A percentile compares a stretch with the other conserved stretches of the same genome.
Conservation (phyloP, 805 yeast species). For the Spathaspora girioi region DNA sequence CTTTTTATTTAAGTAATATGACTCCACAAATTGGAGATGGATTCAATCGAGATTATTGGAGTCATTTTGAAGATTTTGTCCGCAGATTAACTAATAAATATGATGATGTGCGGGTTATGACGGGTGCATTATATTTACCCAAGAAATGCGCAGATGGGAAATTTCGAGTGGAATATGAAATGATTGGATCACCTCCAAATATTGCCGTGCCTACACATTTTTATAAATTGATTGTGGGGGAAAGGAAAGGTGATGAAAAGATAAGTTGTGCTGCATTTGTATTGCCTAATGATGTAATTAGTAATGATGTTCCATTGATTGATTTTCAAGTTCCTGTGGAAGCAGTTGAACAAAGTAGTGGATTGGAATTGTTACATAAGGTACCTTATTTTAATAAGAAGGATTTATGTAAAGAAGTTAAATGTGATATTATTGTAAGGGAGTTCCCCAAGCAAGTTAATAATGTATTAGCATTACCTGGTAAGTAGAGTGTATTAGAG, state of each 20-base stretch:
- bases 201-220: slow-evolving; percentile 98
- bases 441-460: slow-evolving; percentile 57
- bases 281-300: slow-evolving; percentile 79
- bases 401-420: slow-evolving; percentile 74
- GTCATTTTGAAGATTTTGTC: slow-evolving; percentile 88
- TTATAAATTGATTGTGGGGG: slow-evolving; percentile 87
- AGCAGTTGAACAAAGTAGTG: slow-evolving; percentile 83
- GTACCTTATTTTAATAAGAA: slow-evolving; percentile 55
- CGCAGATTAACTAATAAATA: slow-evolving; percentile 73
- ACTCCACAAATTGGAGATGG: slow-evolving; percentile 98
- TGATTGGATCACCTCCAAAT: slow-evolving; percentile 94
- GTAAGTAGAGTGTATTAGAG: background rate
- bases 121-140: slow-evolving; percentile 93
- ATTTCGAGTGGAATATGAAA: slow-evolving; percentile 79
- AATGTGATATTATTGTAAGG: slow-evolving; percentile 76
- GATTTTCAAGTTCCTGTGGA: slow-evolving; percentile 85
- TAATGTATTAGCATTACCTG: slow-evolving; percentile 13
- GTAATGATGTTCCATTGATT: slow-evolving; percentile 66
- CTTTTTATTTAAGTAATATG: slow-evolving; percentile 85
- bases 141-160: slow-evolving; percentile 78
- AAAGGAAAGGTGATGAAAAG: slow-evolving; percentile 41
- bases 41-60: slow-evolving; percentile 96
- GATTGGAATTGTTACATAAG: slow-evolving; percentile 72
- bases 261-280: slow-evolving; percentile 90
- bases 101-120: slow-evolving; percentile 76